Evolutionary conservation across 2,329 filamentous ascomycete genomes (phyloP).

Genomic region (Neurospora sp.): DNA sequence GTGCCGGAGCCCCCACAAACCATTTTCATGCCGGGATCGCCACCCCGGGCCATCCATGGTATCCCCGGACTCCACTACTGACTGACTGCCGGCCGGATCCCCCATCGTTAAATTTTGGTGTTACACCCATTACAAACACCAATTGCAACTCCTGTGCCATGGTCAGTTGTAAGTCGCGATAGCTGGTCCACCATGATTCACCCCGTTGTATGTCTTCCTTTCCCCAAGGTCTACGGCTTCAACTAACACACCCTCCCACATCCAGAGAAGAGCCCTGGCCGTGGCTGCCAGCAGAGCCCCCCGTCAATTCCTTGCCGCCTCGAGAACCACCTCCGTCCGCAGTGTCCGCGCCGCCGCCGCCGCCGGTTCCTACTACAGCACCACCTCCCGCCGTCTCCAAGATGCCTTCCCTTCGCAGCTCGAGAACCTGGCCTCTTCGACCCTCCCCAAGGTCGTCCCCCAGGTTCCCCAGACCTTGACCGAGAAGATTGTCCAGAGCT

Average conservation of each 20-base stretch:
- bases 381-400: conserved; percentile 24
- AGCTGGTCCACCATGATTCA: conserved; percentile 12
- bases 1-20: background rate
- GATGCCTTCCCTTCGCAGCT: conserved; percentile 56
- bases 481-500: conserved; percentile 83
- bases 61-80: background rate
- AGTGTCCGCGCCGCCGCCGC: conserved; percentile 6
- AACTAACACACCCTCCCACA: background rate
- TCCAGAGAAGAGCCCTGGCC: conserved; percentile 22
- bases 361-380: conserved; percentile 10
- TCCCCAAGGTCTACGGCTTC: too few relatives aligned
- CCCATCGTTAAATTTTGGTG: background rate
- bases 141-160: conserved; percentile 1
- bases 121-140: background rate
- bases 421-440: conserved; percentile 40
- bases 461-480: conserved; percentile 64
- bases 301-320: conserved; percentile 6
- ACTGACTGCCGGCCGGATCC: background rate
- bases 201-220: conserved; percentile 12
- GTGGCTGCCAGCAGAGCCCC: conserved; percentile 18
- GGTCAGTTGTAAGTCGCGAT: conserved; percentile 3
- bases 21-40: background rate
- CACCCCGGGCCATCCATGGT: background rate
- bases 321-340: background rate
- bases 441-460: conserved; percentile 34